Conservation (phyloP, 768 basidiomycete species). For the Pleurotus citrinopileatus region DNA sequence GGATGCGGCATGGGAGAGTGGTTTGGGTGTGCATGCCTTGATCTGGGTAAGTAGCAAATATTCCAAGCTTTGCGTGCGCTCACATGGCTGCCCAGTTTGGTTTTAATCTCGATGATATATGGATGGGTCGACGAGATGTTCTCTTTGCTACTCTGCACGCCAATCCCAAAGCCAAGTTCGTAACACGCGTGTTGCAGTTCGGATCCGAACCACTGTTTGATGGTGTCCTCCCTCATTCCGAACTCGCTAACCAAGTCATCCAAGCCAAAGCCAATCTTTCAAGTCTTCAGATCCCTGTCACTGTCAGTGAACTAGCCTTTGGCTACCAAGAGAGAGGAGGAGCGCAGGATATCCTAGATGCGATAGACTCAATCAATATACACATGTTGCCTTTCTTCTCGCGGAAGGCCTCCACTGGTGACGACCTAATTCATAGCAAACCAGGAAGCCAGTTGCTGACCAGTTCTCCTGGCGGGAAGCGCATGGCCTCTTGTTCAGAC, state of each 20-base stretch:
- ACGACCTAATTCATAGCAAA: neutral
- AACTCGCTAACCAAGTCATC: constrained; percentile 44
- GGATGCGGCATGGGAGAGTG: constrained; percentile 50
- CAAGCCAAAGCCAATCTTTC: constrained; percentile 40
- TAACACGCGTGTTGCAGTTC: constrained; percentile 55
- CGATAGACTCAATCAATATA: constrained; percentile 50
- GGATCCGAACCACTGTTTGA: constrained; percentile 60
- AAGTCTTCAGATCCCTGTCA: constrained; percentile 52
- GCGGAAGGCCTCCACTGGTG: constrained; percentile 43
- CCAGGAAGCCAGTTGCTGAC: constrained; percentile 1
- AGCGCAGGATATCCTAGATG: constrained; percentile 48
- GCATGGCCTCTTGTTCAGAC: constrained; percentile 51
- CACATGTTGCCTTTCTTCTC: constrained; percentile 63
- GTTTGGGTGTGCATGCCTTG: constrained; percentile 56
- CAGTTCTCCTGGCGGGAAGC: constrained; percentile 29
- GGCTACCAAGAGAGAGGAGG: constrained; percentile 46
- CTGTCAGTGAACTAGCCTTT: constrained; percentile 50
- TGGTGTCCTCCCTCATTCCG: constrained; percentile 36
- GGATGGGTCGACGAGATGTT: constrained; percentile 42
- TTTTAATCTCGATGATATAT: constrained; percentile 34
- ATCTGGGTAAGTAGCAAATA: constrained; percentile 46
- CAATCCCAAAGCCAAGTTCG: constrained; percentile 49
- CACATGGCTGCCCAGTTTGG: constrained; percentile 26
- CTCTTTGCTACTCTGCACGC: constrained; percentile 41
- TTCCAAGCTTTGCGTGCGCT: neutral